phyloP scores from a whole-genome alignment of 1,284 basidiomycete genomes.

The Pulveroboletus sp. region DNA sequence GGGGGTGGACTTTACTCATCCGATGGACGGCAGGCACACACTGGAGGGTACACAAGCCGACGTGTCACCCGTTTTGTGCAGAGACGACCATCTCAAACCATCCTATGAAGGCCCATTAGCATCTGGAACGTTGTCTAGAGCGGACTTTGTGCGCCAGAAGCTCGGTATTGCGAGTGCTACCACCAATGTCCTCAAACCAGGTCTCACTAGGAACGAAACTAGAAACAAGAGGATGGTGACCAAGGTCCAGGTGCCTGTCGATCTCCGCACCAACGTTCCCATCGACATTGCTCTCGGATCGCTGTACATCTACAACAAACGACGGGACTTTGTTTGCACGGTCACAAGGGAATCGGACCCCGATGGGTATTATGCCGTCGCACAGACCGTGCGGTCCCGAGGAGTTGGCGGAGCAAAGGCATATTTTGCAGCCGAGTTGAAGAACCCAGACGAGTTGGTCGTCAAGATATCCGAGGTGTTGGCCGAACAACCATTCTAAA shows the following conservation, averaged over 20 bases:
- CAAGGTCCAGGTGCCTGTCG: constrained; percentile 53
- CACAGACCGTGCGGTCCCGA: constrained; percentile 38
- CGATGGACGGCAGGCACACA: constrained; percentile 37
- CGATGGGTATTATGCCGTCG: constrained; percentile 43
- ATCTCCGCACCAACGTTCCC: neutral
- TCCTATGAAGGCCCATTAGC: constrained; percentile 33
- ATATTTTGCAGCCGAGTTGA: constrained; percentile 56
- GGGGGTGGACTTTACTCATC: neutral
- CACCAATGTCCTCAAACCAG: constrained; percentile 8
- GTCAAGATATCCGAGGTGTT: constrained; percentile 52
- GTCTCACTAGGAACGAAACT: constrained; percentile 13
- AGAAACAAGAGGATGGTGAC: constrained; percentile 49
- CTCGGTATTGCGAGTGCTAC: constrained; percentile 35
- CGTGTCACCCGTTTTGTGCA: constrained; percentile 46
- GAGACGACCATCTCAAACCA: constrained; percentile 50
- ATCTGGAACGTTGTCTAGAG: constrained; percentile 33
- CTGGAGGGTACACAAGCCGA: constrained; percentile 51
- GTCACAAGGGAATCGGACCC: constrained; percentile 40
- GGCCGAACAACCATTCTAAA: constrained; percentile 50
- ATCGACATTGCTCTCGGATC: constrained; percentile 20
- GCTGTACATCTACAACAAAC: constrained; percentile 53
- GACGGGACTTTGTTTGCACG: constrained; percentile 50
- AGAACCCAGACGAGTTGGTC: constrained; percentile 45
- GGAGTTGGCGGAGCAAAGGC: constrained; percentile 52
- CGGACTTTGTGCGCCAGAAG: constrained; percentile 36